Evolutionary conservation across 78 protist genomes (phyloP), one percentile per base, ranked within the genome.

Genomic region (Dictyostelium intermedium): DNA sequence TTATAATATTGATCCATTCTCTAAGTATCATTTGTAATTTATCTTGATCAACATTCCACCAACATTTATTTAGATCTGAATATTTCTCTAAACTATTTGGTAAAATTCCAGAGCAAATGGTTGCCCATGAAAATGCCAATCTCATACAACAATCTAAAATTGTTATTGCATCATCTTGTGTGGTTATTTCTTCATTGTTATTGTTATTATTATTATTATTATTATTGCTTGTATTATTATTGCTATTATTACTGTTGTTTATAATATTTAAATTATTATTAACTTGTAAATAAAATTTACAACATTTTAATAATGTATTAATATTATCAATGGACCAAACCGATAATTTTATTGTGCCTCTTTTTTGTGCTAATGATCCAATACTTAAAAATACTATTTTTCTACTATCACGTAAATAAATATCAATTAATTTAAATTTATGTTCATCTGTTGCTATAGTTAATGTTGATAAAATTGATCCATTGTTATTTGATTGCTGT

Each of bases 101-200:
- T 41, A 41, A 35, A 39, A 83, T 37, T 41, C 89, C 89, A 27
- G 60, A 74, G 10, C 56, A 32, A 23, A n/a, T 9, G 2, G 91
- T 37, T 6, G 74, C 79, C 93, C 93, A 87, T 23, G n/a, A 61
- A 61, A 87, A 53, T 63, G 85, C 70, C 30, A 87, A 63, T 79
- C 93, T 87, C 53, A 87, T 39, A 79, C 93, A 87, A 37, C 85
- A 76, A 39, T 87, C 93, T 53, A 87, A 66, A 30, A 87, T 69
- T 72, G 79, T 72, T 14, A 76, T 76, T 35, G 63, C 20, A 32
- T 41, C 63, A 13, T 86, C 92, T 86, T 86, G 76, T 3, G 41
- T 45, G 11, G 79, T 20, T 25, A 4, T 20, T 50, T 69, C 53
- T 16, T 27, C 25, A 25, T 35, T 86, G 10, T 73, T 61, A 27